Evolutionary conservation across 306 rosid species (phyloP).

Genomic region (Pterocarpus santalinus): DNA sequence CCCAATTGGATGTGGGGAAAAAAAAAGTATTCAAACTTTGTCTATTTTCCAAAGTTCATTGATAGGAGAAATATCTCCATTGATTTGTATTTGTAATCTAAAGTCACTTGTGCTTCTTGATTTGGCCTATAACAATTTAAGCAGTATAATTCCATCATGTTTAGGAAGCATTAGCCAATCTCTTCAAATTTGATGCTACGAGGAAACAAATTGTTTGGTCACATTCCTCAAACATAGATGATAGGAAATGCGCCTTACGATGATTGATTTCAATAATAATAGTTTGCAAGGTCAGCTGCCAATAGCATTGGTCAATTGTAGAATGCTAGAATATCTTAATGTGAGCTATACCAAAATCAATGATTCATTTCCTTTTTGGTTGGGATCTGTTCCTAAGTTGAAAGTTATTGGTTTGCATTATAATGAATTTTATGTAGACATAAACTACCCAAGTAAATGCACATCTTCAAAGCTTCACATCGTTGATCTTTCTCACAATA

Average conservation of each 20-base stretch:
- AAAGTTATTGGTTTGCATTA: constrained; percentile 11
- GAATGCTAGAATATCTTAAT: constrained; percentile 38
- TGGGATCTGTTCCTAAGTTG: constrained; percentile 49
- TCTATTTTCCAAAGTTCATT: neutral
- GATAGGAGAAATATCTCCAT: constrained; percentile 32
- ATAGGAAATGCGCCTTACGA: neutral
- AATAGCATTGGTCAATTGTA: constrained; percentile 34
- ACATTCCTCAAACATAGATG: constrained; percentile 32
- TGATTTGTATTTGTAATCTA: constrained; percentile 44
- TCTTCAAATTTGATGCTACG: neutral
- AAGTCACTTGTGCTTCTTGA: constrained; percentile 24
- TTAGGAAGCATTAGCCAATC: constrained; percentile 26
- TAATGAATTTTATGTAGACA: constrained; percentile 30
- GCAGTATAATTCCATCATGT: constrained; percentile 36
- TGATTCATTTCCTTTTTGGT: constrained; percentile 59
- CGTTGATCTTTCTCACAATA: constrained; percentile 46
- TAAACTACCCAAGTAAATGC: neutral
- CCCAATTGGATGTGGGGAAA: constrained; percentile 43
- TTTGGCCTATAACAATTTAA: constrained; percentile 40
- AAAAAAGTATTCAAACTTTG: neutral
- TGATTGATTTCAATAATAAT: constrained; percentile 33
- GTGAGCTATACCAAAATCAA: constrained; percentile 32
- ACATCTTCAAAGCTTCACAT: constrained; percentile 44
- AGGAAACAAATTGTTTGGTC: constrained; percentile 28
- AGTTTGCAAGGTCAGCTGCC: constrained; percentile 55